Conservation (phyloP, 345 rosid genomes). For the Salix caprea region DNA sequence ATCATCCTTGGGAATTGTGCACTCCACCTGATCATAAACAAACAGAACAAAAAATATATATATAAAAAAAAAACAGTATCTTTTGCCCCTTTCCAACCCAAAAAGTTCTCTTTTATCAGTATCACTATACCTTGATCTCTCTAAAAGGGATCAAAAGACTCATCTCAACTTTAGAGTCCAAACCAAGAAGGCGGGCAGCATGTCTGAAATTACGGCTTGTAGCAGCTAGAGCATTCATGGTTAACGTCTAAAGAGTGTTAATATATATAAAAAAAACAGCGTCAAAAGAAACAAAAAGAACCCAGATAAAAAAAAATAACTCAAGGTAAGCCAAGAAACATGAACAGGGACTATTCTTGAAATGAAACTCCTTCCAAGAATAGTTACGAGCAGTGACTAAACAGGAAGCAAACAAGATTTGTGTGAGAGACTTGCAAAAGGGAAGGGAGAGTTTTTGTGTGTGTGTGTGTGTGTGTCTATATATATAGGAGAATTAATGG, state of each 20-base stretch:
- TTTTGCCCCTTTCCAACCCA: background rate
- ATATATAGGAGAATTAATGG: background rate
- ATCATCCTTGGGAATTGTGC: slow-evolving; percentile 95
- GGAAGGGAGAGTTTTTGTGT: background rate
- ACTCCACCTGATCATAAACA: slow-evolving; percentile 67
- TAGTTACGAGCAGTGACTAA: background rate
- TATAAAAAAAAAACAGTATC: background rate
- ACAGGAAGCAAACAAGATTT: background rate
- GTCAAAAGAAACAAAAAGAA: background rate
- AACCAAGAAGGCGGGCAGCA: slow-evolving; percentile 78
- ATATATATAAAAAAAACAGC: background rate
- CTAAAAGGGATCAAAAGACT: slow-evolving; percentile 92
- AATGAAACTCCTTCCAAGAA: background rate
- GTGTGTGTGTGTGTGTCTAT: background rate
- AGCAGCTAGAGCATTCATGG: slow-evolving; percentile 89
- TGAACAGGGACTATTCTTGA: background rate
- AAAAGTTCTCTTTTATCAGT: background rate
- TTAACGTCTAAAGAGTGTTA: slow-evolving; percentile 11
- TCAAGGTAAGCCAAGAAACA: background rate
- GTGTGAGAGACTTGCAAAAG: background rate
- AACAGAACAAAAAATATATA: background rate
- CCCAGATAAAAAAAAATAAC: background rate
- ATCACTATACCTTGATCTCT: slow-evolving; percentile 70
- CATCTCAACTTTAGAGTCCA: slow-evolving; percentile 84
- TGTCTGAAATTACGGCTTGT: slow-evolving; percentile 89